Percentiles rank a stretch among this genome's conserved stretches.
phyloP scores from a whole-genome alignment of 441 rosid species.

The Gossypium lobatum region DNA sequence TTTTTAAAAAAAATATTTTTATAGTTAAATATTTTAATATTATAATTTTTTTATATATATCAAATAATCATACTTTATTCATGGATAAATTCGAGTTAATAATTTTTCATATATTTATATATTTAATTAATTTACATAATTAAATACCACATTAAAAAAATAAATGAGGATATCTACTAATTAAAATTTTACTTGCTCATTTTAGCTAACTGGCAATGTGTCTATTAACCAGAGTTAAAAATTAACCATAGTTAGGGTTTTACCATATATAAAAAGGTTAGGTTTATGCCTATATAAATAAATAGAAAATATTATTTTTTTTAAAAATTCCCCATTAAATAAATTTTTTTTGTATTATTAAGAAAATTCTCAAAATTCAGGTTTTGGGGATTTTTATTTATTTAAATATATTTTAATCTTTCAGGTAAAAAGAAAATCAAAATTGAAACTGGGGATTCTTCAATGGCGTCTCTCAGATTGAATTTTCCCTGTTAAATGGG shows the following conservation, averaged over 20 bases:
- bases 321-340: neutral
- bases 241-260: constrained; percentile 29
- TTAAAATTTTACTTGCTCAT: neutral
- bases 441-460: constrained; percentile 19
- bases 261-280: constrained; percentile 11
- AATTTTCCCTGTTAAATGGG: constrained; percentile 24
- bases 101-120: neutral
- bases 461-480: constrained; percentile 25
- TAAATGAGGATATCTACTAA: neutral
- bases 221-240: constrained; percentile 20
- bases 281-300: neutral
- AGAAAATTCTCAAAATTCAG: constrained; percentile 5
- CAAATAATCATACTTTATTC: no score
- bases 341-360: neutral
- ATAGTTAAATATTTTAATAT: no score
- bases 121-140: neutral
- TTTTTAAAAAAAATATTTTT: no score
- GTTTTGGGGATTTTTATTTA: neutral
- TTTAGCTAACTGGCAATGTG: constrained; percentile 13
- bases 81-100: neutral
- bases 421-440: constrained; percentile 19
- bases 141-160: neutral
- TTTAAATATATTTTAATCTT: neutral
- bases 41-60: no score
- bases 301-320: neutral